phyloP scores from a whole-genome alignment of 805 yeast genomes.

The Brettanomyces bruxellensis region DNA sequence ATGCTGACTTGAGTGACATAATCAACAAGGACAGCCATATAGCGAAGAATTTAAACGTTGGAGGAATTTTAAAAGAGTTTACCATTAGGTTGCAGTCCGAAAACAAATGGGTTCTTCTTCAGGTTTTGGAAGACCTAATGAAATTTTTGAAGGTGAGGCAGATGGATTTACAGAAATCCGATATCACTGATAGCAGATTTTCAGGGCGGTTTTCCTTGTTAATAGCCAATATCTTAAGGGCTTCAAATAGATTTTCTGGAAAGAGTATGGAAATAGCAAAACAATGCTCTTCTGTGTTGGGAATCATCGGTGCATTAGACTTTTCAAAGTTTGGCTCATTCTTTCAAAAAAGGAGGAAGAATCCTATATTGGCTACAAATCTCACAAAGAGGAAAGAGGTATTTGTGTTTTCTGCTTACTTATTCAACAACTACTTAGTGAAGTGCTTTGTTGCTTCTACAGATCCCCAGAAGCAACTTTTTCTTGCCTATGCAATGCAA shows the following conservation, averaged over 20 bases:
- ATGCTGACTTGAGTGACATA: constrained; percentile 25
- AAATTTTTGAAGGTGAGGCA: constrained; percentile 45
- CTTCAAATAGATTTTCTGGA: constrained; percentile 46
- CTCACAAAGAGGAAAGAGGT: constrained; percentile 56
- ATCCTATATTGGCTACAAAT: constrained; percentile 47
- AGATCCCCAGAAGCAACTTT: constrained; percentile 76
- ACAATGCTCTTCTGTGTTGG: constrained; percentile 60
- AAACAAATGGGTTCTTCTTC: constrained; percentile 63
- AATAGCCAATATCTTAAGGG: constrained; percentile 44
- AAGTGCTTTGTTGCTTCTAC: constrained; percentile 86
- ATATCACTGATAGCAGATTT: constrained; percentile 28
- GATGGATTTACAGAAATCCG: constrained; percentile 35
- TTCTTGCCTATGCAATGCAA: constrained; percentile 83
- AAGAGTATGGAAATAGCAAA: constrained; percentile 33
- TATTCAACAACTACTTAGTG: constrained; percentile 63
- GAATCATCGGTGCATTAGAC: constrained; percentile 73
- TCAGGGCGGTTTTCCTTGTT: constrained; percentile 32
- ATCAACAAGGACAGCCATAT: constrained; percentile 13
- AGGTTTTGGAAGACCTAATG: constrained; percentile 57
- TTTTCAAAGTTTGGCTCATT: constrained; percentile 38
- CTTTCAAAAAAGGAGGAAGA: constrained; percentile 27
- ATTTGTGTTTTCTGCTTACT: constrained; percentile 51
- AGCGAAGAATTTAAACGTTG: constrained; percentile 17
- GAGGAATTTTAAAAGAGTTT: constrained; percentile 35
- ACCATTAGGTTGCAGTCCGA: constrained; percentile 49